Percentiles rank a stretch among this genome's conserved stretches.
Evolutionary conservation across 805 yeast genomes (phyloP).

Genomic region (Lachancea thermotolerans): DNA sequence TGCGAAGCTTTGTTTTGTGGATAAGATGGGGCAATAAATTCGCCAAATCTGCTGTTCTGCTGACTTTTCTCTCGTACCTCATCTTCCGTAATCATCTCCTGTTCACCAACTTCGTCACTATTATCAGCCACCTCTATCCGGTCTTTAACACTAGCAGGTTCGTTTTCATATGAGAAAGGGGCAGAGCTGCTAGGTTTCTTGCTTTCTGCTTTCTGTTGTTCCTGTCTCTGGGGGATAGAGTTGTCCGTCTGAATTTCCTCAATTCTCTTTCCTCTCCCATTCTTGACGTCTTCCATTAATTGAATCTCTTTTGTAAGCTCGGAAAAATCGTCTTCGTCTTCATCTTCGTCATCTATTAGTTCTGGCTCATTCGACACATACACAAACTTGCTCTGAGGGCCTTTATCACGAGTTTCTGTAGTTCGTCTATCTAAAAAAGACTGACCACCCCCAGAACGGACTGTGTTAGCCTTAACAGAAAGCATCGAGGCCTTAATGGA

Average conservation of each 20-base stretch:
- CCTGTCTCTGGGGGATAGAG: conserved; percentile 28
- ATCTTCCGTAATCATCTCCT: background rate
- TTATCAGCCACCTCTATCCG: too few species aligned
- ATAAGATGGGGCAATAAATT: background rate
- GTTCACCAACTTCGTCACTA: too few species aligned
- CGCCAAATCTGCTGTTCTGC: background rate
- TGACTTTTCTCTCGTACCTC: background rate
- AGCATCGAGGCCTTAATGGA: conserved; percentile 39
- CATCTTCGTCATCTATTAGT: conserved; percentile 8
- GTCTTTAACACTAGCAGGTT: too few species aligned
- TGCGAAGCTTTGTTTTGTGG: background rate
- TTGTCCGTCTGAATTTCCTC: background rate
- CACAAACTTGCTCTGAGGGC: conserved; percentile 2
- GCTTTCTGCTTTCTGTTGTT: background rate
- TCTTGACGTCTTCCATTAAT: conserved; percentile 35
- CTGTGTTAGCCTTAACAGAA: conserved; percentile 23
- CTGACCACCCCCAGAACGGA: conserved; percentile 20
- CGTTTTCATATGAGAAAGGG: too few species aligned
- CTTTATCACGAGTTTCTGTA: conserved; percentile 14
- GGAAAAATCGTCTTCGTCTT: conserved; percentile 20
- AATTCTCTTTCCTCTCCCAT: conserved; percentile 36
- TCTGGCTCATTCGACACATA: conserved; percentile 12
- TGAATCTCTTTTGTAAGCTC: conserved; percentile 31
- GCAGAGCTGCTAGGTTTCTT: too few species aligned
- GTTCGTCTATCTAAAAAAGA: conserved; percentile 28